A percentile compares a stretch with the other conserved stretches of the same genome.
Conservation (phyloP, 495 filamentous ascomycete genomes). For the Penicillium argentinense region DNA sequence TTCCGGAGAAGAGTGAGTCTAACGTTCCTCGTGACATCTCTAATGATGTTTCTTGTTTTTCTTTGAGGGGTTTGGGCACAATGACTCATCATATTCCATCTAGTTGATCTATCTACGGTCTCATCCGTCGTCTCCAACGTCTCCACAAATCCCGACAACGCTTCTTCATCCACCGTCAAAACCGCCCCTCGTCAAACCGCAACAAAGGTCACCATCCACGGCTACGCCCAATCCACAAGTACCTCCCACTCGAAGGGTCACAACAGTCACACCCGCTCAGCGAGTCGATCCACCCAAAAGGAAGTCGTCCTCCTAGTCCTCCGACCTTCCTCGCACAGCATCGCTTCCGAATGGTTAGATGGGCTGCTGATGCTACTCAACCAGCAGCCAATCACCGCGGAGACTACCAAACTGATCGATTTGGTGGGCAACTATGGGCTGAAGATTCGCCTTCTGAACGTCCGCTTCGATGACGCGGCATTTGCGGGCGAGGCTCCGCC, state of each 20-base stretch:
- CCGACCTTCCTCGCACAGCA: slow-evolving; percentile 74
- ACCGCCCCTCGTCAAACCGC: slow-evolving; percentile 51
- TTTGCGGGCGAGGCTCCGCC: slow-evolving; percentile 45
- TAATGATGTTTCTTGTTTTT: slow-evolving; percentile 12
- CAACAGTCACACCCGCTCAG: slow-evolving; percentile 33
- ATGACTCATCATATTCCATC: no score
- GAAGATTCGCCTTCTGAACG: slow-evolving; percentile 91
- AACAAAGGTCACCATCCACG: slow-evolving; percentile 91
- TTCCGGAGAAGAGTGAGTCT: slow-evolving; percentile 70
- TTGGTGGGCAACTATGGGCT: slow-evolving; percentile 86
- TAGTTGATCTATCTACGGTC: slow-evolving; percentile 82
- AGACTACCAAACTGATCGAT: slow-evolving; percentile 84
- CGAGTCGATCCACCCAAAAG: slow-evolving; percentile 41
- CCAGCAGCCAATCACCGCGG: slow-evolving; percentile 93
- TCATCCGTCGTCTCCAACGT: slow-evolving; percentile 94
- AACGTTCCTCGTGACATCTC: background rate
- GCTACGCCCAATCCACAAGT: slow-evolving; percentile 49
- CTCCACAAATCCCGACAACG: slow-evolving; percentile 54
- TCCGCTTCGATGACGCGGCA: slow-evolving; percentile 73
- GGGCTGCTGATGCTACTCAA: slow-evolving; percentile 92
- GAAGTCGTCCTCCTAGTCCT: slow-evolving; percentile 73
- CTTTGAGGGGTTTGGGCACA: no score
- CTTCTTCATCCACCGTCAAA: slow-evolving; percentile 57
- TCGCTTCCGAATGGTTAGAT: slow-evolving; percentile 96
- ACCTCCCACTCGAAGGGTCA: slow-evolving; percentile 29